Conservation (phyloP, 2,329 filamentous ascomycete genomes). For the Pseudogymnoascus sp. region DNA sequence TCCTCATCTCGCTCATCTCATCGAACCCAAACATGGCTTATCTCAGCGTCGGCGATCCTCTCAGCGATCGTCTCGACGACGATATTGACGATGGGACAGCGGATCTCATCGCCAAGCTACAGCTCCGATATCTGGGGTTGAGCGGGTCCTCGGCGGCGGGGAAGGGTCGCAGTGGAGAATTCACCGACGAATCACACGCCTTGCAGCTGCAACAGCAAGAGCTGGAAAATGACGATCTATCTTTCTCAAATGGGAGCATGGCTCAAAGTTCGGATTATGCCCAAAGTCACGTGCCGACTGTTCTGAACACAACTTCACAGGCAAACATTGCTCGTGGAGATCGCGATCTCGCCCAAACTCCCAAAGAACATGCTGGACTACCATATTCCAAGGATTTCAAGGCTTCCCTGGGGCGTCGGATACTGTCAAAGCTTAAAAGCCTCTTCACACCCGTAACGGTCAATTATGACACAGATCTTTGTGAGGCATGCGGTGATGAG, state of each 20-base stretch:
- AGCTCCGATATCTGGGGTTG: conserved; percentile 18
- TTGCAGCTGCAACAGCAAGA: conserved; percentile 16
- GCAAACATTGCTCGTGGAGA: conserved; percentile 17
- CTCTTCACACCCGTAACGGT: neutral
- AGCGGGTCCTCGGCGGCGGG: conserved; percentile 11
- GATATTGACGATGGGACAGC: conserved; percentile 18
- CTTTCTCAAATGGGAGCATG: conserved; percentile 18
- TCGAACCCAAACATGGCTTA: neutral
- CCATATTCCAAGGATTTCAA: conserved; percentile 2
- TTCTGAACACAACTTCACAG: conserved; percentile 10
- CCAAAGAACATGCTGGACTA: conserved; percentile 7
- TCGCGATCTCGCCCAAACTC: conserved; percentile 14
- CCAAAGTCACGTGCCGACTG: conserved; percentile 18
- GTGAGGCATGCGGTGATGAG: conserved; percentile 16
- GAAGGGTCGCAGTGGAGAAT: conserved; percentile 11
- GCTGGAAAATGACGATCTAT: conserved; percentile 10
- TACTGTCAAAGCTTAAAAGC: neutral
- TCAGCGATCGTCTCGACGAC: no score
- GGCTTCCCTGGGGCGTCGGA: neutral
- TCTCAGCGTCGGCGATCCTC: neutral
- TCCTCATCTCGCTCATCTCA: neutral
- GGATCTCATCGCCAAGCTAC: conserved; percentile 20
- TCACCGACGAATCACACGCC: conserved; percentile 17
- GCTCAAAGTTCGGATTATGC: conserved; percentile 19
- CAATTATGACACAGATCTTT: conserved; percentile 3